A percentile compares a stretch with the other conserved stretches of the same genome.
Evolutionary conservation across 768 basidiomycete species (phyloP).

Genomic region (Leccinum disarticulatum): DNA sequence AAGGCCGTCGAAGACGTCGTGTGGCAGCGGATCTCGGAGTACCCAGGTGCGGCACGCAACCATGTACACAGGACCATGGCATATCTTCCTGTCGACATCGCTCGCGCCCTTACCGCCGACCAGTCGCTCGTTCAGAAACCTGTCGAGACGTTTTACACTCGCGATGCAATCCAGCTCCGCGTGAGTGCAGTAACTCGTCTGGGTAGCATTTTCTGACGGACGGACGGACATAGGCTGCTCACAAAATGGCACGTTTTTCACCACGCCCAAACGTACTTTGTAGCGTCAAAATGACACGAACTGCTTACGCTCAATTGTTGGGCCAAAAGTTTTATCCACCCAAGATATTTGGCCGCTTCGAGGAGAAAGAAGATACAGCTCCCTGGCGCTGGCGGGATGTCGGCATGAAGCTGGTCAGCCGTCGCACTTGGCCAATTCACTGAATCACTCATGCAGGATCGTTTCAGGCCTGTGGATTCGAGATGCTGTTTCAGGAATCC

Average conservation of each 20-base stretch:
- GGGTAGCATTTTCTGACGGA: conserved; percentile 3
- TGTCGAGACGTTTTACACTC: conserved; percentile 90
- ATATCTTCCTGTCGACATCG: conserved; percentile 79
- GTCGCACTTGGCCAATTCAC: neutral
- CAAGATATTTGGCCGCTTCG: conserved; percentile 79
- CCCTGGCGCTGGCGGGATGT: conserved; percentile 81
- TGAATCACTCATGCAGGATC: neutral
- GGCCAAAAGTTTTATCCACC: conserved; percentile 94
- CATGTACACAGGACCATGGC: conserved; percentile 79
- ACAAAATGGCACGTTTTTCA: conserved; percentile 88
- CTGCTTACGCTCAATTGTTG: conserved; percentile 89
- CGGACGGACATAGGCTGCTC: conserved; percentile 61
- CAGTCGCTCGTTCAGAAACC: conserved; percentile 82
- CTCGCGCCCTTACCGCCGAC: conserved; percentile 61
- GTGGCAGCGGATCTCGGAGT: conserved; percentile 74
- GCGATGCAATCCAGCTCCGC: conserved; percentile 87
- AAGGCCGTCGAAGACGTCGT: conserved; percentile 59
- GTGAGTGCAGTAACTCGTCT: conserved; percentile 44
- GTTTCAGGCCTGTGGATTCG: conserved; percentile 85
- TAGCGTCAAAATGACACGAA: conserved; percentile 77
- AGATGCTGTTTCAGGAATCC: conserved; percentile 91
- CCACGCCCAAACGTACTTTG: conserved; percentile 63
- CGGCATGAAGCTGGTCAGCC: conserved; percentile 88
- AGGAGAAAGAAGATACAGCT: conserved; percentile 57
- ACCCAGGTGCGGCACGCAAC: conserved; percentile 61